Conservation (phyloP, 305 asterid genomes). For the Solanum hybrid region DNA sequence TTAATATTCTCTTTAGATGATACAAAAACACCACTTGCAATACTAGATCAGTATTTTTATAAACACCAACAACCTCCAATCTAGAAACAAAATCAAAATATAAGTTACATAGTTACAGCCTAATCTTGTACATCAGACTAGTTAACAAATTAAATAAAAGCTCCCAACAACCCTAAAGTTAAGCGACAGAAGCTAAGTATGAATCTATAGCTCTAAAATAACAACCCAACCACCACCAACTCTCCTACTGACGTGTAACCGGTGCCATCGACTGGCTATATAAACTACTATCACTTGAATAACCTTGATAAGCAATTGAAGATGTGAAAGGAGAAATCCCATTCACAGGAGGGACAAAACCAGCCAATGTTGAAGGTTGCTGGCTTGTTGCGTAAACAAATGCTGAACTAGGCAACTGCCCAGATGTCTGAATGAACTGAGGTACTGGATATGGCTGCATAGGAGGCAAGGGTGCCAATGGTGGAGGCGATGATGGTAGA, state of each 20-base stretch:
- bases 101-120: slow-evolving; percentile 8
- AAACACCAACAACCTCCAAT: background rate
- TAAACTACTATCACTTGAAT: slow-evolving; percentile 49
- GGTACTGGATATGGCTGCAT: slow-evolving; percentile 58
- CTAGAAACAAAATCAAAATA: background rate
- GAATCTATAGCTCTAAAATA: background rate
- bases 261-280: slow-evolving; percentile 60
- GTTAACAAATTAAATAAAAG: background rate
- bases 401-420: slow-evolving; percentile 30
- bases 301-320: slow-evolving; percentile 39
- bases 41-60: background rate
- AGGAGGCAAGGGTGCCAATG: slow-evolving; percentile 56
- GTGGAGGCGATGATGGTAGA: slow-evolving; percentile 65
- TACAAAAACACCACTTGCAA: background rate
- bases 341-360: slow-evolving; percentile 31
- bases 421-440: slow-evolving; percentile 48
- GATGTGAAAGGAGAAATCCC: slow-evolving; percentile 29
- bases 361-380: slow-evolving; percentile 28
- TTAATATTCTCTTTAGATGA: background rate
- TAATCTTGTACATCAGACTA: background rate
- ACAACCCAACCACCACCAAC: background rate
- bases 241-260: slow-evolving; percentile 37
- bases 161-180: background rate
- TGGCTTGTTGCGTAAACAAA: slow-evolving; percentile 40
- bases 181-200: background rate